These are phyloP conservation scores for Glycyrrhiza uralensis DNA, from an alignment of 306 rosid genomes.

Conservation along the genomic window DNA sequence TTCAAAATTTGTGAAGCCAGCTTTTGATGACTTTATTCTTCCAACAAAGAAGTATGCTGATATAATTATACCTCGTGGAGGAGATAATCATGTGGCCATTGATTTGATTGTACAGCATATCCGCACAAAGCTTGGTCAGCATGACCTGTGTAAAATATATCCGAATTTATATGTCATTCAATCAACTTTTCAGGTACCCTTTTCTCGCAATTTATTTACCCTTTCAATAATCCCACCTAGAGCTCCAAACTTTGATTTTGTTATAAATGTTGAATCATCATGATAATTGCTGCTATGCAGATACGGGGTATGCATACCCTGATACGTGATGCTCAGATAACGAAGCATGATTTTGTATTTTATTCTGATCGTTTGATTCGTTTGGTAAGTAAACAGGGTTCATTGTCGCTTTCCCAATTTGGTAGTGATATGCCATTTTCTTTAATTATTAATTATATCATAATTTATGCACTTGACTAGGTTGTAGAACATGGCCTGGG, in stretches of 20 bases:
- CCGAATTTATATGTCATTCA: conserved; percentile 90
- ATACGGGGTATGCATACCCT: conserved; percentile 99
- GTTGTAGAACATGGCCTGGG: conserved; percentile 99
- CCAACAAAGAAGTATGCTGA: conserved; percentile 99
- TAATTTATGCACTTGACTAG: conserved; percentile 44
- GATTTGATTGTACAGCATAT: conserved; percentile 98
- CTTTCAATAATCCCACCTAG: neutral
- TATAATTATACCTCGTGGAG: conserved; percentile 97
- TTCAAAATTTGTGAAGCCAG: conserved; percentile 96
- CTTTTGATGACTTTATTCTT: conserved; percentile 96
- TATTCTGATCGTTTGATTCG: conserved; percentile 95
- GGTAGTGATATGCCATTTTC: conserved; percentile 9
- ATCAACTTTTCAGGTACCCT: conserved; percentile 88
- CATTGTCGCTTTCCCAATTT: conserved; percentile 20
- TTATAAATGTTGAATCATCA: neutral
- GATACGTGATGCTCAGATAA: conserved; percentile 88
- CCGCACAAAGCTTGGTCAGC: conserved; percentile 97
- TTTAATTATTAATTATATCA: conserved; percentile 16
- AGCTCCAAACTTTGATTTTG: conserved; percentile 7
- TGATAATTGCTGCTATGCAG: conserved; percentile 46
- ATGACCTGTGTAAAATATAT: conserved; percentile 99
- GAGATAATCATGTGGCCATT: conserved; percentile 94
- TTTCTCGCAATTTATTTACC: neutral
- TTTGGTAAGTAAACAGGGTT: conserved; percentile 54
- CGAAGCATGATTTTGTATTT: conserved; percentile 97